Percentiles rank a stretch among this genome's conserved stretches.
phyloP scores from a whole-genome alignment of 805 yeast species.

The Schwanniomyces occidentalis region DNA sequence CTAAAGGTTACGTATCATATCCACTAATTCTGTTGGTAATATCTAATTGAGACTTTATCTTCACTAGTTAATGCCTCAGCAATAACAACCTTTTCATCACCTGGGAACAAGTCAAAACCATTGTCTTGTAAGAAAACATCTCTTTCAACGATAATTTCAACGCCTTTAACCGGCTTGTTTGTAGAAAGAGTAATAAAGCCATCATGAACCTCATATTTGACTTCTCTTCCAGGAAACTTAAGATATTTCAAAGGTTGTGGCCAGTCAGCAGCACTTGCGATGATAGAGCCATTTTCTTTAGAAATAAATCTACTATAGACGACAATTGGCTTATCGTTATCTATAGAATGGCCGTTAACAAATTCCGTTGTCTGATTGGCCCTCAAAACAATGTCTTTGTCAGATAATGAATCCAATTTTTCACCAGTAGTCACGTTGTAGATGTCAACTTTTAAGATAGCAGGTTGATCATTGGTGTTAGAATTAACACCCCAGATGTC shows the following conservation, averaged over 20 bases:
- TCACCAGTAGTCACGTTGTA: conserved; percentile 35
- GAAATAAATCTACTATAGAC: conserved; percentile 15
- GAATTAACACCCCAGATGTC: conserved; percentile 46
- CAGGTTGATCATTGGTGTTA: conserved; percentile 18
- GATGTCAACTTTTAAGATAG: conserved; percentile 23
- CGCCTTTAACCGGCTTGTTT: conserved; percentile 46
- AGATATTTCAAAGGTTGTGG: conserved; percentile 50
- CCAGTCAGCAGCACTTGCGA: conserved; percentile 45
- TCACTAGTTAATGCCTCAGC: conserved; percentile 12
- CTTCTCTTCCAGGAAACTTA: conserved; percentile 27
- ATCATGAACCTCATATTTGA: conserved; percentile 19
- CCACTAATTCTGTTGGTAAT: conserved; percentile 17
- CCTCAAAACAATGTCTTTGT: conserved; percentile 13
- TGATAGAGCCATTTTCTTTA: conserved; percentile 12
- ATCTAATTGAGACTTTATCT: conserved; percentile 18
- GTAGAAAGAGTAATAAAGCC: conserved; percentile 25
- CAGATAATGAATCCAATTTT: conserved; percentile 13
- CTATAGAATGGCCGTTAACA: conserved; percentile 13
- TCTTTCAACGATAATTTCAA: conserved; percentile 29
- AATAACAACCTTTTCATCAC: conserved; percentile 17
- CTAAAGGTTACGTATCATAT: too few relatives aligned
- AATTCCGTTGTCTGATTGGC: conserved; percentile 35
- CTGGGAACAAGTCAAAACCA: conserved; percentile 51
- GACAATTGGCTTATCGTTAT: conserved; percentile 15
- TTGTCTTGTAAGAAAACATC: conserved; percentile 40